These are phyloP conservation scores for Metarhizium album DNA, from an alignment of 2,329 filamentous ascomycete species.

Conservation along the genomic window DNA sequence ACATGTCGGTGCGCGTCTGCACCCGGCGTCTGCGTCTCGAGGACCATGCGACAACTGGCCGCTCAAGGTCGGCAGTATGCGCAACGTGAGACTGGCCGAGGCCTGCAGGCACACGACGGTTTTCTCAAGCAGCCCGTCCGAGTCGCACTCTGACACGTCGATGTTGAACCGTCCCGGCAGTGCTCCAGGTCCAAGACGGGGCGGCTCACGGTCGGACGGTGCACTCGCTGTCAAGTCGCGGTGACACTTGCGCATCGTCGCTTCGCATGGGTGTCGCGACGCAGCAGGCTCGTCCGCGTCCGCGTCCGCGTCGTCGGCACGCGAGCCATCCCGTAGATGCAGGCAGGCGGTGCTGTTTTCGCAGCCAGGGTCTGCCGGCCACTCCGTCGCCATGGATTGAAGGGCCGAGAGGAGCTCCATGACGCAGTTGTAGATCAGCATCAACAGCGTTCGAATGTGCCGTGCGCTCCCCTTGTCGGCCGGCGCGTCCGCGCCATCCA, in stretches of 20 bases:
- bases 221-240: not conserved
- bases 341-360: not conserved
- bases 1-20: not conserved
- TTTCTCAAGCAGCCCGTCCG: not conserved
- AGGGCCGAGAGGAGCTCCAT: constrained; percentile 51
- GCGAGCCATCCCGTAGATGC: not conserved
- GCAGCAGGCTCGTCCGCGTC: not conserved
- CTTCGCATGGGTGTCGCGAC: too few species aligned
- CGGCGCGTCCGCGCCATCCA: constrained; percentile 51
- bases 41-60: not conserved
- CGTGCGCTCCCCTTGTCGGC: constrained; percentile 55
- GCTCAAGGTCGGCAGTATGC: not conserved
- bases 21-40: too few species aligned
- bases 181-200: not conserved
- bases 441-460: constrained; percentile 53
- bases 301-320: not conserved
- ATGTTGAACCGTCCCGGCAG: too few species aligned
- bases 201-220: too few species aligned
- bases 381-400: not conserved
- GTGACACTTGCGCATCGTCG: too few species aligned
- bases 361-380: too few species aligned
- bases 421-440: constrained; percentile 55
- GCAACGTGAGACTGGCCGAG: not conserved
- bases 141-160: not conserved
- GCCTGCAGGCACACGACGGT: not conserved